Evolutionary conservation across 2,329 filamentous ascomycete genomes (phyloP), one percentile per base, ranked within the genome.

Genomic region (Exophiala calicioides): DNA sequence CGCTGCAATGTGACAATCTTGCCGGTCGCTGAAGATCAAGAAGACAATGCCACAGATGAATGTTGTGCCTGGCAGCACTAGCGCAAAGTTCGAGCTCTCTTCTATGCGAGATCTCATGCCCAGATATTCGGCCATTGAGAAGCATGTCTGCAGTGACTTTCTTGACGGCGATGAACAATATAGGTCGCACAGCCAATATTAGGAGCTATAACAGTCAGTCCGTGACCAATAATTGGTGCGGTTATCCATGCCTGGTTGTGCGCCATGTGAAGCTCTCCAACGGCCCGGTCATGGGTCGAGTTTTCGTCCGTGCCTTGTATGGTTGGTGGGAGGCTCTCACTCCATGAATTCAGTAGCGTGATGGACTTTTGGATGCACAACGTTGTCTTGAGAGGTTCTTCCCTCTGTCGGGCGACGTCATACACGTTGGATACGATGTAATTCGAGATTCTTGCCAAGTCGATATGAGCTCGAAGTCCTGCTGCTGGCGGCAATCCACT

Each of bases 371-470:
- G 66, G 3, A 73, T 64, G 26, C 66, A 67, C 9, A 59, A 60
- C 5, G 61, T 53, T 1, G 65, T 56, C 8, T 59, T 62, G 8
- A 52, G 47, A 18, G 52, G 46, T 44, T 53, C 47, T 30, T 47
- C 48, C 37, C 59, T 61, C 49, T 53, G 60, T 0, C 68, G 65
- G 8, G 70, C 66, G 31, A 71, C 60, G 13, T 68, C 65, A 53
- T 73, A 75, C 3, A 72, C 72, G 53, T 75, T 73, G 52, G 69
- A 69, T 4, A 76, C 69, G 21, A 78, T 72, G 51, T 75, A 68
- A 18, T 70, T 68, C 3, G 73, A 74, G 34, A 78, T 75, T 16
- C 66, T 68, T 3, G 71, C 67, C 10, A 78, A 67, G 39, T 73
- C 66, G 8, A 77, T 64, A 48, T 77, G 69, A 10, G 74, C 74